These are phyloP conservation scores for Litsea cubeba DNA, from an alignment of 164 flowering plant species.

Conservation along the genomic window DNA sequence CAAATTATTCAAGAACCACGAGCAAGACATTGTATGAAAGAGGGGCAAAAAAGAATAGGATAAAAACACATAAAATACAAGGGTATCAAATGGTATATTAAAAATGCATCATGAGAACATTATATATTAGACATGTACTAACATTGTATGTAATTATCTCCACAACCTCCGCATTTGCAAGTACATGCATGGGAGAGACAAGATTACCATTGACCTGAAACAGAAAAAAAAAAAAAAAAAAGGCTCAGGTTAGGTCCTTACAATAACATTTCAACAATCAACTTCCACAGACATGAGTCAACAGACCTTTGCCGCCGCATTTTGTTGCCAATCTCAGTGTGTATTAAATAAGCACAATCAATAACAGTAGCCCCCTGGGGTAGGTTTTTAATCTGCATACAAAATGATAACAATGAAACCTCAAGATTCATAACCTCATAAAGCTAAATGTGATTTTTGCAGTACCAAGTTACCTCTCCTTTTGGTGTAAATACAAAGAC, in stretches of 20 bases:
- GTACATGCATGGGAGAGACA: constrained; percentile 82
- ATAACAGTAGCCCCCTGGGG: constrained; percentile 92
- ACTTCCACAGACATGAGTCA: neutral
- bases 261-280: neutral
- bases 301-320: constrained; percentile 98
- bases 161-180: constrained; percentile 96
- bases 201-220: constrained; percentile 96
- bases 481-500: constrained; percentile 97
- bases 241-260: constrained; percentile 6
- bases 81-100: neutral
- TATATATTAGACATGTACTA: constrained; percentile 24
- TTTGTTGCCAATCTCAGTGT: constrained; percentile 96
- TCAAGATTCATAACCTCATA: neutral
- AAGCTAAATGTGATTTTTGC: neutral
- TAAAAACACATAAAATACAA: neutral
- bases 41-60: neutral
- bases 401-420: constrained; percentile 6
- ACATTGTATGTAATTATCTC: constrained; percentile 91
- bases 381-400: constrained; percentile 77
- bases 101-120: neutral
- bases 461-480: constrained; percentile 68
- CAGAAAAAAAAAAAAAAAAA: constrained; percentile 4
- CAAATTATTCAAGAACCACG: neutral
- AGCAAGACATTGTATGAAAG: neutral
- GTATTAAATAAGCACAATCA: constrained; percentile 97